A percentile compares a stretch with the other conserved stretches of the same genome.
phyloP scores from a whole-genome alignment of 73 alveolate species.

The Uronychia setigera region DNA sequence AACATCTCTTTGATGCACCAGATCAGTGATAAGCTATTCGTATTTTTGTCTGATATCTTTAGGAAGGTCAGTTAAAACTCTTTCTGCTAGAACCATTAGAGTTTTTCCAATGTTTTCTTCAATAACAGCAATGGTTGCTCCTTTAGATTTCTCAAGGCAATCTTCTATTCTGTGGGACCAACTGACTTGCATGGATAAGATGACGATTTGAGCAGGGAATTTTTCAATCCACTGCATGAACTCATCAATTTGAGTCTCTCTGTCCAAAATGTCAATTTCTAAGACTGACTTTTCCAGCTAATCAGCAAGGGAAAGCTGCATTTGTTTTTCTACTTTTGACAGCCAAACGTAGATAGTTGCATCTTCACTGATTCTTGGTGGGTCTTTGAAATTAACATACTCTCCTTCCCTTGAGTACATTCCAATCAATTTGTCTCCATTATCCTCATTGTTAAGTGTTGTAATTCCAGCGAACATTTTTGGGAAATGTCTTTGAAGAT shows the following conservation, averaged over 20 bases:
- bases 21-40: slow-evolving; percentile 97
- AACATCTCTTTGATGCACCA: slow-evolving; percentile 99
- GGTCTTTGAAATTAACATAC: slow-evolving; percentile 87
- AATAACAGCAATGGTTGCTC: slow-evolving; percentile 66
- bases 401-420: slow-evolving; percentile 99
- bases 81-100: slow-evolving; percentile 93
- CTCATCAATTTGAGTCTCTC: slow-evolving; percentile 69
- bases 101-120: slow-evolving; percentile 88
- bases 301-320: slow-evolving; percentile 94
- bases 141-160: slow-evolving; percentile 75
- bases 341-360: slow-evolving; percentile 99
- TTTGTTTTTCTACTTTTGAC: slow-evolving; percentile 94
- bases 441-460: slow-evolving; percentile 76
- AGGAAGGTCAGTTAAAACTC: slow-evolving; percentile 95
- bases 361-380: slow-evolving; percentile 95
- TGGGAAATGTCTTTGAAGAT: slow-evolving; percentile 99
- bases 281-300: slow-evolving; percentile 88
- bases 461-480: slow-evolving; percentile 99
- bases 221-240: slow-evolving; percentile 90
- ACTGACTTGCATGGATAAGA: slow-evolving; percentile 91
- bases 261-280: slow-evolving; percentile 73
- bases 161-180: slow-evolving; percentile 96
- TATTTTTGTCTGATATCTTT: slow-evolving; percentile 97
- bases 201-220: slow-evolving; percentile 97
- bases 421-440: slow-evolving; percentile 88